phyloP scores from a whole-genome alignment of 2,329 filamentous ascomycete species.

The Orbilia javanica region DNA sequence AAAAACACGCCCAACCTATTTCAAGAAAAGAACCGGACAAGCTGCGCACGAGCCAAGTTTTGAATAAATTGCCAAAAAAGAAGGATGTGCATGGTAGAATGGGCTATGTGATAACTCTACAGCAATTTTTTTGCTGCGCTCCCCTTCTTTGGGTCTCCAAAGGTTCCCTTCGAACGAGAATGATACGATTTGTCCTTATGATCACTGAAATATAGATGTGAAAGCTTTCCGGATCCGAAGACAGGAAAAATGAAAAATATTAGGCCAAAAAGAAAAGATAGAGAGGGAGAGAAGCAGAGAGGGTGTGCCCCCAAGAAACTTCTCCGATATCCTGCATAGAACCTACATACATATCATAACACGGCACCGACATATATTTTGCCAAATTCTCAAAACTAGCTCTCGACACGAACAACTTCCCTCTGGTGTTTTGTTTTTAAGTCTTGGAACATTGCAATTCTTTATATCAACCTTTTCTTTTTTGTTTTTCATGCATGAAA shows the following conservation, averaged over 20 bases:
- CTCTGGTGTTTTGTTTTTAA: background rate
- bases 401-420: slow-evolving; percentile 8
- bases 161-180: slow-evolving; percentile 23
- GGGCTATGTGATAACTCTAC: slow-evolving; percentile 11
- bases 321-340: slow-evolving; percentile 30
- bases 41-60: slow-evolving; percentile 59
- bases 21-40: slow-evolving; percentile 33
- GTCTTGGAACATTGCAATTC: background rate
- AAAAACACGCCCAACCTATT: slow-evolving; percentile 22
- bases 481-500: slow-evolving; percentile 9
- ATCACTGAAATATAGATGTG: slow-evolving; percentile 19
- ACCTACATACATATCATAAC: slow-evolving; percentile 18
- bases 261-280: background rate
- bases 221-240: slow-evolving; percentile 14
- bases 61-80: slow-evolving; percentile 49
- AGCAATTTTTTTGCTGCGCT: slow-evolving; percentile 18
- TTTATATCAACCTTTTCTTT: background rate
- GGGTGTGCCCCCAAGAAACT: slow-evolving; percentile 22
- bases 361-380: slow-evolving; percentile 25
- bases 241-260: background rate
- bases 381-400: slow-evolving; percentile 21
- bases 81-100: slow-evolving; percentile 45
- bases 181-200: slow-evolving; percentile 26
- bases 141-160: background rate
- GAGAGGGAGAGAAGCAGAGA: background rate